Conservation (phyloP, 1,139 yeast genomes). For the Saccharomycopsis crataegensis region DNA sequence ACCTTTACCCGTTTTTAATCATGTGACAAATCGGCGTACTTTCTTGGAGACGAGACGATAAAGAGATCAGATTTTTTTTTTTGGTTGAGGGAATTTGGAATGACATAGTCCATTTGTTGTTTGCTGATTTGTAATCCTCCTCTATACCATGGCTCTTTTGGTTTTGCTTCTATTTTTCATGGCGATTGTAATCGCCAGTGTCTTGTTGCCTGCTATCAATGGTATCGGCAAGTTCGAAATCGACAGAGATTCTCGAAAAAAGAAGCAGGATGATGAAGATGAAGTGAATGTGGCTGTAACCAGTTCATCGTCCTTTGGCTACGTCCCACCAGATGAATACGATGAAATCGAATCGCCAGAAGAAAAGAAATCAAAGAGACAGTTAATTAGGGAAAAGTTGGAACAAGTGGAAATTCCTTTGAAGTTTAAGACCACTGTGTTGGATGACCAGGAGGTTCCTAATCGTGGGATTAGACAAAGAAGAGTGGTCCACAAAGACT, state of each 20-base stretch:
- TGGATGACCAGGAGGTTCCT: neutral
- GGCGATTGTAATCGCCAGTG: slow-evolving; percentile 9
- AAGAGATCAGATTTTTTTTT: neutral
- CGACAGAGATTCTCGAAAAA: slow-evolving; percentile 7
- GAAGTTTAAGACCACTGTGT: slow-evolving; percentile 12
- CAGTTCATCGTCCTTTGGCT: slow-evolving; percentile 1
- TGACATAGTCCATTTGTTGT: neutral
- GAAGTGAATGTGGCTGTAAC: neutral
- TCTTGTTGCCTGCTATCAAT: slow-evolving; percentile 14
- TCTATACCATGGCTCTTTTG: slow-evolving; percentile 9
- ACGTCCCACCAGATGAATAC: slow-evolving; percentile 19
- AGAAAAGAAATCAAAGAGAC: slow-evolving; percentile 5
- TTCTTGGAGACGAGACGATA: neutral
- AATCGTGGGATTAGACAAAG: slow-evolving; percentile 8
- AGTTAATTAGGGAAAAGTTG: slow-evolving; percentile 10
- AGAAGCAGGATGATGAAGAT: neutral
- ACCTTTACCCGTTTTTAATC: too few species aligned
- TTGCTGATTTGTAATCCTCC: too few species aligned
- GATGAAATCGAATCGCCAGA: neutral
- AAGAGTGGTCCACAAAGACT: neutral
- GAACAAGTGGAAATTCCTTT: slow-evolving; percentile 15
- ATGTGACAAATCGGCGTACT: too few species aligned
- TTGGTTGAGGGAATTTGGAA: neutral
- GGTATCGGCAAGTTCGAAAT: slow-evolving; percentile 18
- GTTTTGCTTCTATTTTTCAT: slow-evolving; percentile 11